These are phyloP conservation scores for Boletus bicolor DNA, from an alignment of 768 basidiomycete species.

Conservation along the genomic window DNA sequence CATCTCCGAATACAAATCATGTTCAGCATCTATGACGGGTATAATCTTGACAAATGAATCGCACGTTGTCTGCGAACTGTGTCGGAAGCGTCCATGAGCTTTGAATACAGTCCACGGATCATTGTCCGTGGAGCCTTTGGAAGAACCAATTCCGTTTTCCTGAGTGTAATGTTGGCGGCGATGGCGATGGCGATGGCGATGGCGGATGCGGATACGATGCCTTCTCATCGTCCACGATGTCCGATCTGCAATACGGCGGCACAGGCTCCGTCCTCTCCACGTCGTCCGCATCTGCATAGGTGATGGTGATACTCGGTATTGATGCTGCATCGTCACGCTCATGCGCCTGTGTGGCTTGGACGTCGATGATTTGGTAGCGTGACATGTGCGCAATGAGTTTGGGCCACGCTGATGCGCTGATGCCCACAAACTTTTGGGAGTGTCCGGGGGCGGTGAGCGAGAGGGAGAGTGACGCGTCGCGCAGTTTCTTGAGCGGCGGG, in stretches of 20 bases:
- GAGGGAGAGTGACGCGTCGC: slow-evolving; percentile 44
- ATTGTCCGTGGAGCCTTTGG: slow-evolving; percentile 8
- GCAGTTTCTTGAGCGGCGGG: slow-evolving; percentile 35
- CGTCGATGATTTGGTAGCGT: slow-evolving; percentile 48
- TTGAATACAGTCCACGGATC: not conserved
- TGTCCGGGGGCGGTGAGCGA: slow-evolving; percentile 36
- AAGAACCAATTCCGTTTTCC: slow-evolving; percentile 16
- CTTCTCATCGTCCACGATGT: slow-evolving; percentile 13
- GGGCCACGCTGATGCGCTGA: slow-evolving; percentile 52
- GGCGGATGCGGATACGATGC: not conserved
- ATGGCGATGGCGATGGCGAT: not conserved
- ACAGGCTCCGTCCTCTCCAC: slow-evolving; percentile 22
- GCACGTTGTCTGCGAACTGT: not conserved
- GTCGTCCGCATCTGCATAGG: slow-evolving; percentile 19
- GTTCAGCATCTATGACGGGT: not conserved
- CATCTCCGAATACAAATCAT: not conserved
- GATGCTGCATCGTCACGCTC: not conserved
- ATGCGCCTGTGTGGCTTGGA: slow-evolving; percentile 25
- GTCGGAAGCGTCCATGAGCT: not conserved
- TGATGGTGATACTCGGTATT: slow-evolving; percentile 32
- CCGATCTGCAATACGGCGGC: slow-evolving; percentile 36
- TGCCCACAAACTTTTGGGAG: slow-evolving; percentile 39
- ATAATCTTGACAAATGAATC: not conserved
- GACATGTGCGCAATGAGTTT: slow-evolving; percentile 38
- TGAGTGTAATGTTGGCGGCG: not conserved